These are phyloP conservation scores for Rhinocladiella mackenziei DNA, from an alignment of 2,329 filamentous ascomycete species.

Conservation along the genomic window DNA sequence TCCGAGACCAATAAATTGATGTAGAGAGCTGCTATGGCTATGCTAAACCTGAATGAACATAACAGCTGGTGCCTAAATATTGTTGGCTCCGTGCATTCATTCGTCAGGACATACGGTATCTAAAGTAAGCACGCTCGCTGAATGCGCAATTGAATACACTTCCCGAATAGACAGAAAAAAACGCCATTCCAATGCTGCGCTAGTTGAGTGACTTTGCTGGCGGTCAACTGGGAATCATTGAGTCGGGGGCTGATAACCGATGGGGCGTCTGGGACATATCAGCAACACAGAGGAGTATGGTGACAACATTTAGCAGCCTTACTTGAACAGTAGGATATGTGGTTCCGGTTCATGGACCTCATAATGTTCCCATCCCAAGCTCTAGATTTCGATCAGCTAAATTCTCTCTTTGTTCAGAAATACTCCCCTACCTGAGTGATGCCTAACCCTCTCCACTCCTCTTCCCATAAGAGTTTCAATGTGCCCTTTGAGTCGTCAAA, in stretches of 20 bases:
- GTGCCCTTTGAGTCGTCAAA: conserved; percentile 86
- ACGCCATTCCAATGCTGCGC: conserved; percentile 29
- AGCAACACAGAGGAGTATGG: too few relatives aligned
- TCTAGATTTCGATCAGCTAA: conserved; percentile 52
- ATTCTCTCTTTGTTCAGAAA: background rate
- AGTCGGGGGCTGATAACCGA: conserved; percentile 73
- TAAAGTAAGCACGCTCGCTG: conserved; percentile 26
- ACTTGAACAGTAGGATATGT: conserved; percentile 99
- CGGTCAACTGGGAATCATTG: conserved; percentile 34
- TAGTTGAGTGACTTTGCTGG: conserved; percentile 11
- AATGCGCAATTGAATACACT: conserved; percentile 22
- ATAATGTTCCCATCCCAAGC: conserved; percentile 98
- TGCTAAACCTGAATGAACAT: conserved; percentile 21
- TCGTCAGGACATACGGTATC: conserved; percentile 23
- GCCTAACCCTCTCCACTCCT: conserved; percentile 94
- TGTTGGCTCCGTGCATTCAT: conserved; percentile 10
- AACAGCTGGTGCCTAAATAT: conserved; percentile 20
- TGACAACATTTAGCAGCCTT: conserved; percentile 46
- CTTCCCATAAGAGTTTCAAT: conserved; percentile 93
- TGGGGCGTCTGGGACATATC: conserved; percentile 60
- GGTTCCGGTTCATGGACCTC: conserved; percentile 98
- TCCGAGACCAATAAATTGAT: background rate
- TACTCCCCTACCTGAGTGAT: conserved; percentile 76
- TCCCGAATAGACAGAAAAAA: conserved; percentile 16
- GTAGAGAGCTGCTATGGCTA: conserved; percentile 10